Percentiles rank a stretch among this genome's conserved stretches.
Conservation (phyloP, 768 basidiomycete genomes). For the Rhodotorula babjevae region DNA sequence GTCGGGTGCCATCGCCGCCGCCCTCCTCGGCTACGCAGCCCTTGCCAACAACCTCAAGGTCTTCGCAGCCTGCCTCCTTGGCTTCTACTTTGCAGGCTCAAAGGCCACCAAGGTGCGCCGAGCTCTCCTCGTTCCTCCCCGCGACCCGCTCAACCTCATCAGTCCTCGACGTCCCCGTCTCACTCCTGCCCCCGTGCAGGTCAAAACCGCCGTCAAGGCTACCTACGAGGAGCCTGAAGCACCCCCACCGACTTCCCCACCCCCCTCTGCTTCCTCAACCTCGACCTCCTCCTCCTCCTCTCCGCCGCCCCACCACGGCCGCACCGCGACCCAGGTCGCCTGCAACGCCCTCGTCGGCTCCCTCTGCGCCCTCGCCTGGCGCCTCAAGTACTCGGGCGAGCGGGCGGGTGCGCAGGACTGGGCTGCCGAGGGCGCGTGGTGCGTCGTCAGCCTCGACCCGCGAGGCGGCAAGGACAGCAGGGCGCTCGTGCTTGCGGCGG, state of each 20-base stretch:
- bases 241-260: no score
- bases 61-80: conserved; percentile 64
- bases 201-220: conserved; percentile 62
- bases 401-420: background rate
- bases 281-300: background rate
- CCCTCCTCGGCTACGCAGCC: conserved; percentile 66
- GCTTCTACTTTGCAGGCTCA: conserved; percentile 74
- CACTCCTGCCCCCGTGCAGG: conserved; percentile 30
- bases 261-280: conserved; percentile 42
- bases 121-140: no score
- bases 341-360: conserved; percentile 70
- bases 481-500: conserved; percentile 14
- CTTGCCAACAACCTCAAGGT: conserved; percentile 64
- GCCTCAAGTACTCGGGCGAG: conserved; percentile 14
- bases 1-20: conserved; percentile 71
- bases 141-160: no score
- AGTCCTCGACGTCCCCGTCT: background rate
- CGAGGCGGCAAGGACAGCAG: conserved; percentile 7
- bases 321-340: conserved; percentile 67
- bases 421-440: conserved; percentile 12
- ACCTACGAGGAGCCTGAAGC: conserved; percentile 64
- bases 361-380: conserved; percentile 62
- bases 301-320: conserved; percentile 51
- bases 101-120: conserved; percentile 81
- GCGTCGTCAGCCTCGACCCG: background rate